Base-by-base conservation (phyloP, 768 basidiomycete species). In the Cystofilobasidium capitatum region DNA sequence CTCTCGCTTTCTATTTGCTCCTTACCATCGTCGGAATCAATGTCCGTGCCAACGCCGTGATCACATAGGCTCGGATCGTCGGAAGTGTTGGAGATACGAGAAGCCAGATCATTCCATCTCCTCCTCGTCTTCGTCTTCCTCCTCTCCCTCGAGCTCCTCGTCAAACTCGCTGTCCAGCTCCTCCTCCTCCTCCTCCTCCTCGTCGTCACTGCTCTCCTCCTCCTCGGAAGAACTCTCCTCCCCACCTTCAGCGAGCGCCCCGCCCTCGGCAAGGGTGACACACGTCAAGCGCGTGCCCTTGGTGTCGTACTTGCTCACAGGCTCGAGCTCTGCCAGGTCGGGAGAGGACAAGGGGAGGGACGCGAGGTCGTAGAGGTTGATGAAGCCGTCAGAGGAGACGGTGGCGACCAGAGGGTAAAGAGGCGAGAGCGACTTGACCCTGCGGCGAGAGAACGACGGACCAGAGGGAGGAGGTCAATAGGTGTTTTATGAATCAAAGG, bases 221-320 rank as follows among this genome's bases (percentile, higher is more conserved):
- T 40, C 60, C 60, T 42, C 29, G 36, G 24, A 39, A 17, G 42
- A 33, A 6, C 44, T 44, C 44, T 42, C 57, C 54, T 58, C 55
- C n/a, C 29, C 42, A 14, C 24, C 42, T 13, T 36, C 31, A 20
- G 24, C 44, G n/a, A 45, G 31, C 9, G 47, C 24, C 29, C 39
- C 57, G 16, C 75, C 74, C 57, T 76, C 75, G 17, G 79, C 76
- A 24, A 77, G 72, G 20, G 74, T 72, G 10, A 78, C 72, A 67
- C 91, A 92, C 10, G 89, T 94, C 74, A 97, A 75, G 33, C 93
- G 81, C 37, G 85, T 90, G 12, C 89, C 89, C 71, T 89, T 90
- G 6, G 89, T 86, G 76, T 94, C 88, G 74, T 91, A 92, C 58
- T 77, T 81, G 1, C 82, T 82, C 1, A 85, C 78, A 0, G 91